phyloP scores from a whole-genome alignment of 2,329 filamentous ascomycete species.

The Cercospora sojina region DNA sequence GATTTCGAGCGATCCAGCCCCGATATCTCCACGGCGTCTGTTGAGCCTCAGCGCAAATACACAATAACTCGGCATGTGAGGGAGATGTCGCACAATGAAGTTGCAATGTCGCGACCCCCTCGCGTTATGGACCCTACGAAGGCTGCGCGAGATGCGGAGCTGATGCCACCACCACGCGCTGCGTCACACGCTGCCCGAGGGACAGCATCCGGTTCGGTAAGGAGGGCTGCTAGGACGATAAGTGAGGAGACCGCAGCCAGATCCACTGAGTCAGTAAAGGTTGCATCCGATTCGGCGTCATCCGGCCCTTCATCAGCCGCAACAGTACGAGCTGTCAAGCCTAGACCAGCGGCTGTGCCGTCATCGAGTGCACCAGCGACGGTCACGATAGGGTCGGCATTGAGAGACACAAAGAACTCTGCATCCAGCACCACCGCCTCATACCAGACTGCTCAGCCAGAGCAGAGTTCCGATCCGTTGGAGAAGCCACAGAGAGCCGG shows the following conservation, averaged over 20 bases:
- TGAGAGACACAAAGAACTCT: slow-evolving; percentile 29
- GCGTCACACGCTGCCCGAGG: slow-evolving; percentile 29
- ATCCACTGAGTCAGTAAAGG: slow-evolving; percentile 28
- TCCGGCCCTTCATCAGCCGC: slow-evolving; percentile 21
- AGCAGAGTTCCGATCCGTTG: slow-evolving; percentile 30
- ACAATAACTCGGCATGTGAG: slow-evolving; percentile 44
- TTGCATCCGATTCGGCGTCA: slow-evolving; percentile 28
- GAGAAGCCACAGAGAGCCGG: slow-evolving; percentile 31
- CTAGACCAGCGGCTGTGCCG: slow-evolving; percentile 22
- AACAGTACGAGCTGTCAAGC: slow-evolving; percentile 27
- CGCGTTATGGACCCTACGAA: slow-evolving; percentile 19
- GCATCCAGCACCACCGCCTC: slow-evolving; percentile 28
- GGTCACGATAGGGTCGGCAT: slow-evolving; percentile 20
- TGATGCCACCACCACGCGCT: slow-evolving; percentile 35
- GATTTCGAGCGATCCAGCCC: slow-evolving; percentile 34
- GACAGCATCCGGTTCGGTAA: slow-evolving; percentile 30
- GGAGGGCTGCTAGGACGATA: slow-evolving; percentile 35
- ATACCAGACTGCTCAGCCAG: slow-evolving; percentile 28
- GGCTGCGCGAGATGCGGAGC: slow-evolving; percentile 33
- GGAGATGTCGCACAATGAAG: slow-evolving; percentile 50
- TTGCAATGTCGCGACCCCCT: slow-evolving; percentile 26
- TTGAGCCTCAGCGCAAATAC: slow-evolving; percentile 32
- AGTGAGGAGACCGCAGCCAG: slow-evolving; percentile 37
- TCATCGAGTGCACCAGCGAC: slow-evolving; percentile 22
- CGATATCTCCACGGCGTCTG: slow-evolving; percentile 37